Evolutionary conservation across 345 rosid species (phyloP), one percentile per base, ranked within the genome.

Genomic region (Rhodamnia argentea): DNA sequence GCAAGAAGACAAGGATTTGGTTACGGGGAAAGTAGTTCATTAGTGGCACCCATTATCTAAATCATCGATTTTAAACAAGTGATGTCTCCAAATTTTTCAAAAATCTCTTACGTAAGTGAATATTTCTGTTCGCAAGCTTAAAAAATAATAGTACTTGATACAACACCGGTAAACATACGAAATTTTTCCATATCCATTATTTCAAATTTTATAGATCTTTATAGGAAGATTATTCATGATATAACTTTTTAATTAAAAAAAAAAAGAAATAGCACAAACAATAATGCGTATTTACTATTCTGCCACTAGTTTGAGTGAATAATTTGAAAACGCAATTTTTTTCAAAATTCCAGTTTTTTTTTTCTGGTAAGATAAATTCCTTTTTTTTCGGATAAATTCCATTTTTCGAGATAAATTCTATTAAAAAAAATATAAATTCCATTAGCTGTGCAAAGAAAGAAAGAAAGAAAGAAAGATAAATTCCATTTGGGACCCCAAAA

Each of bases 71-170:
- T 64, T 16, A 15, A 64, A 64, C 5, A 0, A 64, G 42, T 0
- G 6, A 64, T 32, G 5, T 64, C 24, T 0, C 24, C 44, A 15
- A 16, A 8, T 0, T 32, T 64, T 32, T 7, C 24, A 64, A 32
- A 1, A 64, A 32, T 64, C 10, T 18, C 24, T 0, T 64, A 16
- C 1, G 1, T 16, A 32, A 64, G 0, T 0, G 0, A 64, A 8
- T 4, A 0, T 16, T 7, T 64, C 18, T 16, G 0, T 16, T 64
- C 0, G 5, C 11, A 7, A 32, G 24, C 24, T 32, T 64, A 15
- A 64, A 8, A 32, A 64, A 32, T 2, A 32, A 32, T 27, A 1
- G 51, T 64, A 37, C 5, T 15, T 0, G 4, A 32, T 32, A 8
- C 10, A 64, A 64, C 7, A 32, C 3, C 6, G 76, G 12, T 0